A percentile compares a stretch with the other conserved stretches of the same genome.
Conservation (phyloP, 2,329 filamentous ascomycete genomes). For the Paecilomyces niveus region DNA sequence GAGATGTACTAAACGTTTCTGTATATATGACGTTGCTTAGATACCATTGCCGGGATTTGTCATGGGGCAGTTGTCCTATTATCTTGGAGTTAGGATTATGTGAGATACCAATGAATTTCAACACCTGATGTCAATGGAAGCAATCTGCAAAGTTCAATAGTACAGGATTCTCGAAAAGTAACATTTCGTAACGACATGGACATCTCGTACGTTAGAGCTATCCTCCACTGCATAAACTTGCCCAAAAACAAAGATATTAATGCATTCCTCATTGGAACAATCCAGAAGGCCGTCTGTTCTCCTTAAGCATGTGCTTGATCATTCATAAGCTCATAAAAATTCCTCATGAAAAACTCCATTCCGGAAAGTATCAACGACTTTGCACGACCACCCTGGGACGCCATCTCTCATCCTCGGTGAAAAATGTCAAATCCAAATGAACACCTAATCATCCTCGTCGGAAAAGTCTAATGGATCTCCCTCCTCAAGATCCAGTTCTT, state of each 20-base stretch:
- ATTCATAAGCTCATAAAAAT: not conserved
- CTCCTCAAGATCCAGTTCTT: constrained; percentile 7
- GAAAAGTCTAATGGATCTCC: not conserved
- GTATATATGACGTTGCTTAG: too few relatives aligned
- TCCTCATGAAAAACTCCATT: not conserved
- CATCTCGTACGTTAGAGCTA: too few relatives aligned
- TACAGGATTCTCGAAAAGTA: too few relatives aligned
- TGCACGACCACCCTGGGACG: not conserved
- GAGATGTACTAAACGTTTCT: not conserved
- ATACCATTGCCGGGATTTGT: not conserved
- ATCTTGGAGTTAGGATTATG: not conserved
- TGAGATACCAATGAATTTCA: not conserved
- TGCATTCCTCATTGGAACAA: too few relatives aligned
- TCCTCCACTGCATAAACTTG: not conserved
- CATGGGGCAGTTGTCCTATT: not conserved
- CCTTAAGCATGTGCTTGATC: not conserved
- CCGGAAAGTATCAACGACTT: not conserved
- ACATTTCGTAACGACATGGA: too few relatives aligned
- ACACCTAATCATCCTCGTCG: not conserved
- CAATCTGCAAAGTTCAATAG: not conserved
- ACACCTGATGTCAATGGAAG: not conserved
- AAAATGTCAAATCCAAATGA: not conserved
- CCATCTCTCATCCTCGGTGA: not conserved
- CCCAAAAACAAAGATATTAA: not conserved
- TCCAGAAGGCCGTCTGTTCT: too few relatives aligned